A percentile compares a stretch with the other conserved stretches of the same genome.
Conservation (phyloP, 192 early-diverging fungal genomes). For the Mortierella alpina region DNA sequence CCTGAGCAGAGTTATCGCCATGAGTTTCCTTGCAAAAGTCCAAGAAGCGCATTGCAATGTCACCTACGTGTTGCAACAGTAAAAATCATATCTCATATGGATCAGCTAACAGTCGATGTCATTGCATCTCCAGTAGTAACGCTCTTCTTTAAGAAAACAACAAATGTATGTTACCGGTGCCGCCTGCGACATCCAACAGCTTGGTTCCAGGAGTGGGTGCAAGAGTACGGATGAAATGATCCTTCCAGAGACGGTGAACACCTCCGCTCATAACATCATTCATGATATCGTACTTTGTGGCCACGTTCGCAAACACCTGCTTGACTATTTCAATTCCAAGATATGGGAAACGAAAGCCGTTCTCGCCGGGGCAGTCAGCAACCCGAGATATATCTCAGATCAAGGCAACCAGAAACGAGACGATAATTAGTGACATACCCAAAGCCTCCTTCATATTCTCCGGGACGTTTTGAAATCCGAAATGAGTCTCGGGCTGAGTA, state of each 20-base stretch:
- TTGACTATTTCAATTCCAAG: slow-evolving; percentile 68
- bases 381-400: background rate
- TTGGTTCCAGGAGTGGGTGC: slow-evolving; percentile 83
- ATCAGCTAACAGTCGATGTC: no score
- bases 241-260: slow-evolving; percentile 97
- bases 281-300: slow-evolving; percentile 97
- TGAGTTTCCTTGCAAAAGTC: slow-evolving; percentile 82
- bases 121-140: no score
- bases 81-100: background rate
- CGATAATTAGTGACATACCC: slow-evolving; percentile 55
- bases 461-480: slow-evolving; percentile 92
- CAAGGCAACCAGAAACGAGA: slow-evolving; percentile 11
- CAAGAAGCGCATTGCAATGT: slow-evolving; percentile 96
- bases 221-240: slow-evolving; percentile 87
- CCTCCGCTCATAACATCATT: slow-evolving; percentile 97
- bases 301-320: slow-evolving; percentile 93
- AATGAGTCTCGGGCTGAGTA: slow-evolving; percentile 76
- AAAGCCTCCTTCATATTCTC: slow-evolving; percentile 88
- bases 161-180: slow-evolving; percentile 74
- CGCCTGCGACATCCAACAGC: slow-evolving; percentile 96
- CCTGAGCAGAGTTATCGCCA: slow-evolving; percentile 69
- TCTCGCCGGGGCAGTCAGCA: background rate
- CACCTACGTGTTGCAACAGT: slow-evolving; percentile 62
- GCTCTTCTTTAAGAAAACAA: no score
- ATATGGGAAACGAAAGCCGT: background rate